Conservation (phyloP, 306 rosid genomes). For the Myrica gale region DNA sequence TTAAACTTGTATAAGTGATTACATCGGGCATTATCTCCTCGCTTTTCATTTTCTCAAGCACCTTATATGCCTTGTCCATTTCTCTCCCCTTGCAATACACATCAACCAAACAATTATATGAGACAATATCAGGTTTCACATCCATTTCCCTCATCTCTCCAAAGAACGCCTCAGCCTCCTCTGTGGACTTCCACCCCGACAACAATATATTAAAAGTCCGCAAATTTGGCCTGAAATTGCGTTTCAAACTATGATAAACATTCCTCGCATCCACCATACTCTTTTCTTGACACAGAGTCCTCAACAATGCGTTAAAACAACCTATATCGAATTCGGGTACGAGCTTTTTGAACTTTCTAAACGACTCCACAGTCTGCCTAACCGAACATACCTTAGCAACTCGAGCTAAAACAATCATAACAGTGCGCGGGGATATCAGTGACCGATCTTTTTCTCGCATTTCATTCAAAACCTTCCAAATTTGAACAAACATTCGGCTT, state of each 20-base stretch:
- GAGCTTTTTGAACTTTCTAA: constrained; percentile 64
- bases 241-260: constrained; percentile 79
- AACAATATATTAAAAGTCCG: constrained; percentile 79
- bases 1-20: constrained; percentile 64
- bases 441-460: constrained; percentile 42
- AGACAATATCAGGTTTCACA: constrained; percentile 68
- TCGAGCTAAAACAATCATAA: constrained; percentile 76
- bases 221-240: constrained; percentile 57
- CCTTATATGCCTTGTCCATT: constrained; percentile 63
- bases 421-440: constrained; percentile 54
- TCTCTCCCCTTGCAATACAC: constrained; percentile 76
- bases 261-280: constrained; percentile 90
- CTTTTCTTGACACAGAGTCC: constrained; percentile 88
- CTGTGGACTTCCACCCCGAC: constrained; percentile 80
- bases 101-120: constrained; percentile 77
- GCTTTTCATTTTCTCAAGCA: constrained; percentile 63
- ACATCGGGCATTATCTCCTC: constrained; percentile 64
- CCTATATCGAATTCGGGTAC: constrained; percentile 52
- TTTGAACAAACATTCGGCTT: constrained; percentile 53
- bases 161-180: constrained; percentile 82
- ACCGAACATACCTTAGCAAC: constrained; percentile 81
- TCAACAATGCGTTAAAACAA: constrained; percentile 76
- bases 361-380: constrained; percentile 74
- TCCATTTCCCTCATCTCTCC: constrained; percentile 79
- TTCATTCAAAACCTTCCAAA: constrained; percentile 63